These are phyloP conservation scores for Cytospora schulzeri DNA, from an alignment of 2,329 filamentous ascomycete species.

Conservation along the genomic window DNA sequence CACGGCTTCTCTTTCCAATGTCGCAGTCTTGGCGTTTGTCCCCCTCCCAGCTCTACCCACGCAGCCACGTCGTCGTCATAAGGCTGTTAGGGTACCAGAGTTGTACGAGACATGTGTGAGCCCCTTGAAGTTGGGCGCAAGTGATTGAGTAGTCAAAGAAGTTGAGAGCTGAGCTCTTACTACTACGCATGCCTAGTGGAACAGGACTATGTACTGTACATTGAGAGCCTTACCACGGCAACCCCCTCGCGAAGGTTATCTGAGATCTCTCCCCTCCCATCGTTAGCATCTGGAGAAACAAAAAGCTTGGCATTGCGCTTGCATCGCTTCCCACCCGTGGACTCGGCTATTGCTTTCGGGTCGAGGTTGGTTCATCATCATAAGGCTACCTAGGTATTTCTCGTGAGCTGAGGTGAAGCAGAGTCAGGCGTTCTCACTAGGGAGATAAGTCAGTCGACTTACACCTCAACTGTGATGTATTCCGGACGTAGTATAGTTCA, in stretches of 20 bases:
- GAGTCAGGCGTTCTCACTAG: not conserved
- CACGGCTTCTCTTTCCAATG: not conserved
- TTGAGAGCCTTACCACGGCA: not conserved
- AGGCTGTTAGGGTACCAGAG: not conserved
- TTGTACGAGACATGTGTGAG: not conserved
- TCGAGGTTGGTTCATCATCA: no score
- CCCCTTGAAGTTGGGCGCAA: no score
- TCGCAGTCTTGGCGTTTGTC: not conserved
- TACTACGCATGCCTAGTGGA: no score
- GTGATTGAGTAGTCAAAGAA: no score
- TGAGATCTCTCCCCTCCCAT: not conserved
- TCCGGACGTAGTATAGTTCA: not conserved
- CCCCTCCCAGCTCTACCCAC: not conserved
- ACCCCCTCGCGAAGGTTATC: not conserved
- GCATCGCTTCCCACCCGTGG: no score
- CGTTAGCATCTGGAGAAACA: not conserved
- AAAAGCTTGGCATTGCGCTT: not conserved
- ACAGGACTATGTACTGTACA: not conserved
- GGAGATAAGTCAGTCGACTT: no score
- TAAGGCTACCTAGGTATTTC: no score
- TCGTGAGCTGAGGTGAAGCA: not conserved
- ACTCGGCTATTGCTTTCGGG: not conserved
- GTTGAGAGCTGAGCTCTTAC: no score
- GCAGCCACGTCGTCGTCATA: not conserved
- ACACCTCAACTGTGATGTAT: not conserved